Conservation (phyloP, 257 asterid species). For the Sherardia arvensis region DNA sequence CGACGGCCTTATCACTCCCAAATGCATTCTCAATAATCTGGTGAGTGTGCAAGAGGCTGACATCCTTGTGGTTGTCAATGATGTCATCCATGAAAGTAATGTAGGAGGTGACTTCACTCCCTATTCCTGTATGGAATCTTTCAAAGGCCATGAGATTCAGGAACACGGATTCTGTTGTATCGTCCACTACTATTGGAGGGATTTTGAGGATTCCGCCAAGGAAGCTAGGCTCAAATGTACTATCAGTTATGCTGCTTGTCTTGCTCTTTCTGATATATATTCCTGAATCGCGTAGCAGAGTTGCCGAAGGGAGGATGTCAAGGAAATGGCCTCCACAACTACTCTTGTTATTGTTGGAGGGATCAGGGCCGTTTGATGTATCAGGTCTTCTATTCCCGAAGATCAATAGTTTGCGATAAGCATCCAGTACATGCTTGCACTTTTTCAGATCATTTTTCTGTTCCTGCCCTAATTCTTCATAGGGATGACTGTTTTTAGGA, state of each 20-base stretch:
- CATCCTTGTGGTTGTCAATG: slow-evolving; percentile 36
- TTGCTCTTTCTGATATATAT: slow-evolving; percentile 26
- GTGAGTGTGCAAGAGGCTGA: slow-evolving; percentile 28
- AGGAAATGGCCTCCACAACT: not conserved
- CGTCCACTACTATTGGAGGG: slow-evolving; percentile 40
- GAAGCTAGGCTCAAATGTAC: slow-evolving; percentile 18
- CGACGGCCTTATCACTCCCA: slow-evolving; percentile 50
- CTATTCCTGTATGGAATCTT: slow-evolving; percentile 40
- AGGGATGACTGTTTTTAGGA: not conserved
- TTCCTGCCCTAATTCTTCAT: not conserved
- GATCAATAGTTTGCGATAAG: slow-evolving; percentile 13
- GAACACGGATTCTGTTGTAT: slow-evolving; percentile 29
- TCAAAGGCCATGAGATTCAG: slow-evolving; percentile 51
- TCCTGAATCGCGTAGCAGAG: slow-evolving; percentile 51
- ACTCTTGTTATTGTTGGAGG: no score
- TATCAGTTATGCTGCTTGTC: slow-evolving; percentile 31
- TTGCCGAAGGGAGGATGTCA: slow-evolving; percentile 40
- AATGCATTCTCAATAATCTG: slow-evolving; percentile 36
- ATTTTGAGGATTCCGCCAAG: slow-evolving; percentile 30
- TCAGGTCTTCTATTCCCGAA: not conserved
- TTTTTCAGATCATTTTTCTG: not conserved
- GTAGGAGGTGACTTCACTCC: slow-evolving; percentile 45
- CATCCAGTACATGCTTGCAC: slow-evolving; percentile 29
- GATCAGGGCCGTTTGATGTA: not conserved
- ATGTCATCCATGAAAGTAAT: slow-evolving; percentile 47